phyloP scores from a whole-genome alignment of 2,329 filamentous ascomycete species.

The Aspergillus viridinutans region DNA sequence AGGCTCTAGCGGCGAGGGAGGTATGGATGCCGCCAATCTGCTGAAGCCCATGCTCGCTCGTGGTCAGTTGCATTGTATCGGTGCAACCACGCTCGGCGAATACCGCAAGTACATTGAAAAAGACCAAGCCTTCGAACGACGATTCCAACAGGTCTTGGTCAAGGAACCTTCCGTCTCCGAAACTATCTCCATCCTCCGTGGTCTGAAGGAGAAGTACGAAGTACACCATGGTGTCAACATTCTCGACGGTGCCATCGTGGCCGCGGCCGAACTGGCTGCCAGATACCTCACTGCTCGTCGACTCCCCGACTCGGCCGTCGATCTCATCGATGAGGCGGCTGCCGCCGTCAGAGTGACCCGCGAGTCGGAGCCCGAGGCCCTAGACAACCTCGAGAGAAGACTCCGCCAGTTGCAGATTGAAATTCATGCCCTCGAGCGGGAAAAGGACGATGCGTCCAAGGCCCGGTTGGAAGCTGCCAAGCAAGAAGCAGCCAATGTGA shows the following conservation, averaged over 20 bases:
- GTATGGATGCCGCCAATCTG: constrained; percentile 97
- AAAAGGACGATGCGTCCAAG: constrained; percentile 91
- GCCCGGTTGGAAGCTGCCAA: constrained; percentile 75
- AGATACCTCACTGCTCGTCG: constrained; percentile 88
- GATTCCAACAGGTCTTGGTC: constrained; percentile 96
- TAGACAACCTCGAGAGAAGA: constrained; percentile 89
- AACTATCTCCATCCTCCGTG: constrained; percentile 96
- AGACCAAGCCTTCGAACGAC: constrained; percentile 93
- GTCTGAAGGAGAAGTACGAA: constrained; percentile 96
- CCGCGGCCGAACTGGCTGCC: constrained; percentile 84
- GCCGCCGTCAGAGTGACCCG: constrained; percentile 93
- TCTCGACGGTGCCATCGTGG: constrained; percentile 85
- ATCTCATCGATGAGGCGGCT: constrained; percentile 92
- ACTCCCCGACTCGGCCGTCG: constrained; percentile 93
- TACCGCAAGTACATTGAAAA: constrained; percentile 99
- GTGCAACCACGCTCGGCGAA: constrained; percentile 89
- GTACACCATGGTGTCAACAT: constrained; percentile 98
- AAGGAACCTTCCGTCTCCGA: constrained; percentile 87
- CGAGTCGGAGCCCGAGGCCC: constrained; percentile 92
- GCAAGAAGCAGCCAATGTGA: constrained; percentile 87
- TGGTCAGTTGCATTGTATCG: constrained; percentile 95
- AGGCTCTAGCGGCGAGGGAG: constrained; percentile 87
- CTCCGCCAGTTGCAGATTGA: constrained; percentile 92
- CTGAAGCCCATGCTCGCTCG: constrained; percentile 97
- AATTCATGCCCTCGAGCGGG: constrained; percentile 88